Percentiles rank a stretch among this genome's conserved stretches.
These are phyloP conservation scores for Euphorbia lathyris DNA, from an alignment of 345 rosid species.

Conservation along the genomic window DNA sequence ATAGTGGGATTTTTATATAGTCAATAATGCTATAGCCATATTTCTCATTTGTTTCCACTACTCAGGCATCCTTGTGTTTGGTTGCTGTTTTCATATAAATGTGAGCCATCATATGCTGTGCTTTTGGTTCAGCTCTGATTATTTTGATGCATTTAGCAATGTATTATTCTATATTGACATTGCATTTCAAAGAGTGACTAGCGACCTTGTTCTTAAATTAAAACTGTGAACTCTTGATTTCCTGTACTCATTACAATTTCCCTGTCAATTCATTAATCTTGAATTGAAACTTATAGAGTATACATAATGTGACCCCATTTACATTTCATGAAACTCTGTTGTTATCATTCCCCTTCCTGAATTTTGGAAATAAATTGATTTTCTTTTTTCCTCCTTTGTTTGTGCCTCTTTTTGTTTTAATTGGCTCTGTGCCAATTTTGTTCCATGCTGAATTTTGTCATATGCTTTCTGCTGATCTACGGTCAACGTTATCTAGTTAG, in stretches of 20 bases:
- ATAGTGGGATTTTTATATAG: not conserved
- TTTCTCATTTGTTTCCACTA: not conserved
- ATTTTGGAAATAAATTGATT: not conserved
- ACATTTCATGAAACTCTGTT: not conserved
- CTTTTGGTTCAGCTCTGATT: constrained; percentile 7
- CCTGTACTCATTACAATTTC: not conserved
- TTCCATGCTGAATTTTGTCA: not conserved
- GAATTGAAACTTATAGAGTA: not conserved
- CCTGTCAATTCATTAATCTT: not conserved
- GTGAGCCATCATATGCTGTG: not conserved
- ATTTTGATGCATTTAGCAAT: constrained; percentile 7
- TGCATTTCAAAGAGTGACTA: not conserved
- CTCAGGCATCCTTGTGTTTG: not conserved
- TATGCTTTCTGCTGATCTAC: not conserved
- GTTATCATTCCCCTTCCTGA: not conserved
- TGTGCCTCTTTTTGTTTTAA: constrained; percentile 1
- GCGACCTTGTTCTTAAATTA: not conserved
- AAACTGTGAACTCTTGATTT: not conserved
- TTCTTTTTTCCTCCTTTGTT: not conserved
- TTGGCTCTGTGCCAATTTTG: not conserved
- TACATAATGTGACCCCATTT: not conserved
- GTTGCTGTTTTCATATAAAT: not conserved
- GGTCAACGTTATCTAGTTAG: not conserved
- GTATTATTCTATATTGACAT: not conserved
- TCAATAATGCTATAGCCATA: not conserved